These are phyloP conservation scores for Lachnellula occidentalis DNA, from an alignment of 2,329 filamentous ascomycete genomes.

Conservation along the genomic window DNA sequence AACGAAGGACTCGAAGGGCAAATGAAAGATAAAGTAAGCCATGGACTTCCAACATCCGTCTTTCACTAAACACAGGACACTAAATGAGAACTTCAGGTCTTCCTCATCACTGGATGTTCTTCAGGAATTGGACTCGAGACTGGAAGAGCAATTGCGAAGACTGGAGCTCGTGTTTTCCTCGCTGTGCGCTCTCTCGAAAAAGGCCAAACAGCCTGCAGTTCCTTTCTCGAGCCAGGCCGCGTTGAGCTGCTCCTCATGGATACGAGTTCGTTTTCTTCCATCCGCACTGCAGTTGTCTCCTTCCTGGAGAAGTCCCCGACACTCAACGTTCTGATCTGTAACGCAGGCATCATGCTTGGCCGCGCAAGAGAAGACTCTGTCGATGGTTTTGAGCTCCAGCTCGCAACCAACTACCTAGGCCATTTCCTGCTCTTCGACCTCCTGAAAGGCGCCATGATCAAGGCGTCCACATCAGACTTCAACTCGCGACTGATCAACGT, in stretches of 20 bases:
- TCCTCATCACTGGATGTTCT: constrained; percentile 30
- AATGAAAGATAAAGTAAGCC: constrained; percentile 34
- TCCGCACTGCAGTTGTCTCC: constrained; percentile 27
- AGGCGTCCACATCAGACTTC: constrained; percentile 35
- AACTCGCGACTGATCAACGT: constrained; percentile 44
- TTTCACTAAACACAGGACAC: too few relatives aligned
- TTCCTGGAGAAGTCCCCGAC: constrained; percentile 27
- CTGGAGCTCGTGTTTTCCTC: constrained; percentile 32
- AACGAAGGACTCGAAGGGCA: constrained; percentile 15
- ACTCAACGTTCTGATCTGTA: constrained; percentile 30
- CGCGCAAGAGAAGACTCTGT: constrained; percentile 31
- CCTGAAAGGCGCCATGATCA: constrained; percentile 39
- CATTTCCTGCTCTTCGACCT: constrained; percentile 50
- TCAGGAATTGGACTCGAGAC: constrained; percentile 35
- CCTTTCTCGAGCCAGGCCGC: constrained; percentile 34
- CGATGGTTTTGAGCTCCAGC: constrained; percentile 47
- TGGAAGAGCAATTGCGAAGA: constrained; percentile 29
- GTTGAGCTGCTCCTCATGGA: constrained; percentile 34
- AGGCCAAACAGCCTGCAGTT: constrained; percentile 26
- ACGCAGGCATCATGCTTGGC: constrained; percentile 23
- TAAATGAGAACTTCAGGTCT: neutral
- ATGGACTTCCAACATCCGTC: too few relatives aligned
- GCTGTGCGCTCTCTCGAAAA: constrained; percentile 32
- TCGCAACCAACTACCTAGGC: constrained; percentile 47
- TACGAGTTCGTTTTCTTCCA: constrained; percentile 30